These are phyloP conservation scores for Rhodotorula sp. DNA, from an alignment of 1,284 basidiomycete genomes.

Conservation along the genomic window DNA sequence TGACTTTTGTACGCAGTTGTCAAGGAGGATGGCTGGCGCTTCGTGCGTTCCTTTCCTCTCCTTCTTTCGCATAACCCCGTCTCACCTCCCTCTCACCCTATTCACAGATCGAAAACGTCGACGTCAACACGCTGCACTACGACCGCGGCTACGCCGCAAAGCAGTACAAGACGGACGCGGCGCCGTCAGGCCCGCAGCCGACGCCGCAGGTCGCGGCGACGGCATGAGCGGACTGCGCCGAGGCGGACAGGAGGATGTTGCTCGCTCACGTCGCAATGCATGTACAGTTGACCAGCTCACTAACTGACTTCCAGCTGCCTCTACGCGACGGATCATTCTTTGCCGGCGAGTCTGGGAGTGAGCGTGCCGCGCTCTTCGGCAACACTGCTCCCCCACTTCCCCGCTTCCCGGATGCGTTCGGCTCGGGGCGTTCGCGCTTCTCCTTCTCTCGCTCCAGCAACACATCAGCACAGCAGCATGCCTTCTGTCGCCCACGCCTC, in stretches of 20 bases:
- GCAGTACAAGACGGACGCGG: conserved; percentile 5
- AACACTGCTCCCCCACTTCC: no score
- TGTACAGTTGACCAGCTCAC: no score
- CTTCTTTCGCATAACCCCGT: no score
- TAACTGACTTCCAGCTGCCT: no score
- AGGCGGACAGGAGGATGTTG: no score
- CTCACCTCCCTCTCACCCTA: not conserved
- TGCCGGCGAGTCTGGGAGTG: not conserved
- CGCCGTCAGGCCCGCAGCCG: not conserved
- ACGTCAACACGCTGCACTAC: conserved; percentile 44
- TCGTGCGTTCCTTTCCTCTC: conserved; percentile 23
- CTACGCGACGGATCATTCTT: no score
- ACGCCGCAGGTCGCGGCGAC: conserved; percentile 1
- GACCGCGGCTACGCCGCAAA: conserved; percentile 26
- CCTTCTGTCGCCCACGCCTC: no score
- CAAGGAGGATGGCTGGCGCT: conserved; percentile 76
- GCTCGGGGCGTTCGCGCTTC: no score
- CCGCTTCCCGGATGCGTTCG: no score
- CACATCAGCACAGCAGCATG: no score
- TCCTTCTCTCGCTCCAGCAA: no score
- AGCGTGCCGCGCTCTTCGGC: no score
- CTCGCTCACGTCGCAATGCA: not conserved
- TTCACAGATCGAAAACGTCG: conserved; percentile 43
- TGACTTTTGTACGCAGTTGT: conserved; percentile 6
- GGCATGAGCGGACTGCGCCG: not conserved